Evolutionary conservation across 129 eudicot species (phyloP), one percentile per base, ranked within the genome.

Genomic region (Smallanthus sonchifolius): DNA sequence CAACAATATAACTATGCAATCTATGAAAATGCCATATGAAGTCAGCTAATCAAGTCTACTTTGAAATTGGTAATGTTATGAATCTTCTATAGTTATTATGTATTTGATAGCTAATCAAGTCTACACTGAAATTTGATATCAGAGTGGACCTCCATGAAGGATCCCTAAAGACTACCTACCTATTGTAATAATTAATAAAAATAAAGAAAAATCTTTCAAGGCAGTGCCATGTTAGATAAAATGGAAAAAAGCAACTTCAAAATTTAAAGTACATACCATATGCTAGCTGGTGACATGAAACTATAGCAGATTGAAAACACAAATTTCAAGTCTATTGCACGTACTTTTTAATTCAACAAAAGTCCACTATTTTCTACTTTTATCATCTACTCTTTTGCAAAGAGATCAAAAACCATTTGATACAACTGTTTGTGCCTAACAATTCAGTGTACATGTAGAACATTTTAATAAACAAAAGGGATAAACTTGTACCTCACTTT

Each of bases 401-500:
- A 36, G 51, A 63, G 19, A 52, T 28, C 73, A 78, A 69, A 57
- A 24, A 59, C 57, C 79, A 73, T 60, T 72, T 77, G 20, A 60
- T 81, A 55, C 65, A 78, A 38, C 75, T 59, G 76, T n/a, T 9
- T 48, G 70, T 3, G 28, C 40, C 40, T 67, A 79, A 65, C 40
- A 57, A 35, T 65, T 64, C 14, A 72, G 60, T 65, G 43, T 72
- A 79, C 74, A 73, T 71, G 20, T 37, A 10, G 42, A 43, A 35
- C 19, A 10, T 56, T 48, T 88, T 88, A 94, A 68, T 94, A 88
- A 67, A 94, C 82, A 82, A 85, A 88, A 69, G 98, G 98, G 81
- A 94, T 86, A 51, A 88, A 81, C 88, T 83, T 94, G 91, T 91
- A 88, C 85, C 77, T 80, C 81, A 91, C 96, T 70, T 79, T 91